Evolutionary conservation across 139 green algal genomes (phyloP).

Genomic region (Pseudopediastrum boryanum): DNA sequence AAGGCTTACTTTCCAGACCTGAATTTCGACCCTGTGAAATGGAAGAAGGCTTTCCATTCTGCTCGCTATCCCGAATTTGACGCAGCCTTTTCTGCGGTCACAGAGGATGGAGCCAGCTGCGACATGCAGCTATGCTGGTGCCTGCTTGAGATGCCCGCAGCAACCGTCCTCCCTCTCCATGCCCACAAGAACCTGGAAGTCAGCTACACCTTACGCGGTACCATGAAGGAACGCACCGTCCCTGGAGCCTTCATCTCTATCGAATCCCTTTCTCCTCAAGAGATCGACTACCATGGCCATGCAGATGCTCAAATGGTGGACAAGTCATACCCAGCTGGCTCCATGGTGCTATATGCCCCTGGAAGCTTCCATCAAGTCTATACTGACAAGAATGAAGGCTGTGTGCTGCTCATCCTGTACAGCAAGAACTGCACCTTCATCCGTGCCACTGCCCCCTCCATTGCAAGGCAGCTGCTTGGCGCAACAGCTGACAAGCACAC

Average conservation of each 20-base stretch:
- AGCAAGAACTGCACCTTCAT: conserved; percentile 17
- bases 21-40: background rate
- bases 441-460: background rate
- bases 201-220: background rate
- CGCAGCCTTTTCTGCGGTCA: background rate
- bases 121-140: conserved; percentile 10
- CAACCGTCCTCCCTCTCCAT: background rate
- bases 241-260: background rate
- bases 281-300: background rate
- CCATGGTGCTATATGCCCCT: background rate
- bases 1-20: background rate
- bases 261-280: background rate
- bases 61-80: background rate
- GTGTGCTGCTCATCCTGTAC: conserved; percentile 8
- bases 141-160: background rate
- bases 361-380: conserved; percentile 7
- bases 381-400: background rate
- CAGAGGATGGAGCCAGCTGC: background rate
- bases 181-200: conserved; percentile 7
- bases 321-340: background rate
- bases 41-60: background rate
- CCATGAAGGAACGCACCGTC: conserved; percentile 1
- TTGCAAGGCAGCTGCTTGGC: background rate
- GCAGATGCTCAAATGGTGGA: background rate
- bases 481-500: background rate